Base-by-base conservation (phyloP, 2,329 filamentous ascomycete species). In the Aspergillus terreus region DNA sequence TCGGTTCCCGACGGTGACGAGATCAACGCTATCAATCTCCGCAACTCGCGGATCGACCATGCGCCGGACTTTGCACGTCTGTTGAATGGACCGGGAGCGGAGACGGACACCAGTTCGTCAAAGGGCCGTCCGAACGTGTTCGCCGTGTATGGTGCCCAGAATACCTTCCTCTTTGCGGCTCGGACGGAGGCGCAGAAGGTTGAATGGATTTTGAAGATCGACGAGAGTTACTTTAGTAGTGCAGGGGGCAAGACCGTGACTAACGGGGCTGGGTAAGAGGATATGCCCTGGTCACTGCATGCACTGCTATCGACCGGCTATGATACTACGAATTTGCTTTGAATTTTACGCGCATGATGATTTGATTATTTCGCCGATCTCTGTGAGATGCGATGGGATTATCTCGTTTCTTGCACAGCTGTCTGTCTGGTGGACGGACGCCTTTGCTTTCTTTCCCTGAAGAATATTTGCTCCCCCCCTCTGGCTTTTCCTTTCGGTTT, bases 181-280 rank as follows among this genome's bases (percentile, higher is more conserved):
- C 81, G 91, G 52, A 92, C 85, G 63, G 92, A 96, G 75, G 82
- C 86, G 45, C 92, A 96, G 71, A 96, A 96, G 78, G 86, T 92
- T 61, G 94, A 97, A 69, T 99, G 94, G 94, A 96, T 99, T 61
- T 82, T 95, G 71, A 87, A 88, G 64, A 90, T 99, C 61, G 94
- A 99, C 71, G 88, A 96, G 76, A 89, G 86, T 59, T 85, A 81
- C 68, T 83, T 84, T 62, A 74, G 70, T 53, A 70, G 61, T 50
- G 61, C 60, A 40, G 61, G 57, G 9, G 58, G 64, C 36, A 60
- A 63, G 53, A 52, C 61, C 17, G 52, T 59, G 40, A 57, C 55
- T 10, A 68, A 60, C 41, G 54, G 62, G 40, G 53, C 60, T 47
- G 53, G 58, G 44, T 54, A 57, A 51, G 19, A 27, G 23, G 23